Evolutionary conservation across 1,284 basidiomycete species (phyloP).

Genomic region (Wallemia mellicola): DNA sequence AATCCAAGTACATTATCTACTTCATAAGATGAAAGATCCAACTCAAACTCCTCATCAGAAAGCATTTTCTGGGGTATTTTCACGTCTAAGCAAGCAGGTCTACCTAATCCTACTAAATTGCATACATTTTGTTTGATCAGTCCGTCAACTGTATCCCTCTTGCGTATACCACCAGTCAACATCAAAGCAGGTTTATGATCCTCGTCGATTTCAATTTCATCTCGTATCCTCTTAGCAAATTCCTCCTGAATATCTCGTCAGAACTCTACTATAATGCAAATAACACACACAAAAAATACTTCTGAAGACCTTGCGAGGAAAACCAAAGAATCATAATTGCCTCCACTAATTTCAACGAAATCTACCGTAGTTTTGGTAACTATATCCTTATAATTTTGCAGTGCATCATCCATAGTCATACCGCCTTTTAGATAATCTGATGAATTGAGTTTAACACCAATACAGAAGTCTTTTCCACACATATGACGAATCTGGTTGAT

Average conservation of each 20-base stretch:
- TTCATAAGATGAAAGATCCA: background rate
- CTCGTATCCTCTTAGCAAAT: no score
- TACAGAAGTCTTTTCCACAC: constrained; percentile 38
- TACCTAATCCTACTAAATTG: constrained; percentile 14
- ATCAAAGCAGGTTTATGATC: no score
- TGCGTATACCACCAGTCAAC: no score
- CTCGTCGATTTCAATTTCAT: no score
- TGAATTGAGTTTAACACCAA: constrained; percentile 2
- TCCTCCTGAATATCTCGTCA: background rate
- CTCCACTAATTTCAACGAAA: constrained; percentile 15
- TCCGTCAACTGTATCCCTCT: constrained; percentile 13
- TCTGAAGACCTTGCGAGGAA: constrained; percentile 4
- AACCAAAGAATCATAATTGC: constrained; percentile 13
- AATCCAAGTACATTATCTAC: background rate
- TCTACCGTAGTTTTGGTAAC: background rate
- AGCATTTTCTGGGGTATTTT: constrained; percentile 10
- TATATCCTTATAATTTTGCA: background rate
- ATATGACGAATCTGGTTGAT: constrained; percentile 10
- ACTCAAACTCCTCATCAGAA: background rate
- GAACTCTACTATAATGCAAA: constrained; percentile 4
- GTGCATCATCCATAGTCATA: constrained; percentile 6
- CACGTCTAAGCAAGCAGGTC: constrained; percentile 12
- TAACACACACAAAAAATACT: constrained; percentile 5
- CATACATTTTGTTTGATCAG: constrained; percentile 13
- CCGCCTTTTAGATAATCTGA: constrained; percentile 1